Conservation (phyloP, 2,329 filamentous ascomycete genomes). For the Fusarium solani-melongenae region DNA sequence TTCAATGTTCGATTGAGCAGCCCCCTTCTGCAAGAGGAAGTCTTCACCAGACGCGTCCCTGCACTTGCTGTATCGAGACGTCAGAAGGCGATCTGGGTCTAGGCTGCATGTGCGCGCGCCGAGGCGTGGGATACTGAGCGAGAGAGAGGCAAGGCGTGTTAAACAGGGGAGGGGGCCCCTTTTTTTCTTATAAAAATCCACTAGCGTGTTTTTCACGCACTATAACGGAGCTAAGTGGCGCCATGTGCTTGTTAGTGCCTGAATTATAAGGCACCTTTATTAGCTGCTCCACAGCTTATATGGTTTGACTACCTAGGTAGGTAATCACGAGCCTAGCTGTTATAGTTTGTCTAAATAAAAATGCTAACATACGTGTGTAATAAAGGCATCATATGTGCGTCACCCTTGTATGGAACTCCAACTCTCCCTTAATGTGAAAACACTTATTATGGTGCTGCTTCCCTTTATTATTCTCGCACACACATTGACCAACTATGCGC, state of each 20-base stretch:
- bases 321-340: neutral
- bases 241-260: neutral
- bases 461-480: neutral
- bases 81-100: neutral
- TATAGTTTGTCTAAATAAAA: neutral
- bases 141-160: neutral
- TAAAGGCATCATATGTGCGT: neutral
- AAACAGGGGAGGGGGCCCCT: neutral
- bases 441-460: neutral
- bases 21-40: constrained; percentile 1
- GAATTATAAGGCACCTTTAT: neutral
- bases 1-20: neutral
- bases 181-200: constrained; percentile 13
- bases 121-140: neutral
- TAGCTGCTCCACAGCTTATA: neutral
- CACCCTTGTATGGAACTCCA: neutral
- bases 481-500: neutral
- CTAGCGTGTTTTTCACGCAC: constrained; percentile 11
- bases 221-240: neutral
- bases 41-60: constrained; percentile 22
- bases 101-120: neutral
- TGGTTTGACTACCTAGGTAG: neutral
- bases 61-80: constrained; percentile 9
- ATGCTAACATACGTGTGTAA: neutral
- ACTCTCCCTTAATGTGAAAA: neutral